Conservation (phyloP, 140 eudicot species). For the Senecio squalidus region DNA sequence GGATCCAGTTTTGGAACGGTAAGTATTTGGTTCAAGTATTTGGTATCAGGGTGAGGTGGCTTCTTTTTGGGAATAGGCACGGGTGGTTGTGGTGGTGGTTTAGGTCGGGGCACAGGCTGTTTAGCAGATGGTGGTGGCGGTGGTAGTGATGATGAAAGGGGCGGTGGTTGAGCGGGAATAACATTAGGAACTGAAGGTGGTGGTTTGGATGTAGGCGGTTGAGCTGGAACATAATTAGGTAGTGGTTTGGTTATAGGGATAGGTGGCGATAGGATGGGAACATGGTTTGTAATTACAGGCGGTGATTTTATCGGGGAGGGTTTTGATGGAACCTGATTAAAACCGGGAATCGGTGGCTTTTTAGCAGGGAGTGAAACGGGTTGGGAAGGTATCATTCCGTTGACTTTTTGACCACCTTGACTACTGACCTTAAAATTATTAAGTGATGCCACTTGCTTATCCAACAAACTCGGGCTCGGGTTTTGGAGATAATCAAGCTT, state of each 20-base stretch:
- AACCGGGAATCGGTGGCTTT: slow-evolving; percentile 24
- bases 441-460: slow-evolving; percentile 33
- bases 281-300: slow-evolving; percentile 29
- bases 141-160: slow-evolving; percentile 21
- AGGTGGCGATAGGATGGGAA: slow-evolving; percentile 20
- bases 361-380: slow-evolving; percentile 21
- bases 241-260: background rate
- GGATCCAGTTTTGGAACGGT: slow-evolving; percentile 46
- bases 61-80: slow-evolving; percentile 30
- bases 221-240: background rate
- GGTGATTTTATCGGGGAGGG: slow-evolving; percentile 31
- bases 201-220: background rate
- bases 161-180: slow-evolving; percentile 11
- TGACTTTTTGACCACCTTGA: slow-evolving; percentile 40
- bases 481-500: slow-evolving; percentile 39
- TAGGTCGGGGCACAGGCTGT: too few relatives aligned
- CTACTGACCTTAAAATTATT: slow-evolving; percentile 26
- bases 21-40: slow-evolving; percentile 39
- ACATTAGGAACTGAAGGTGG: slow-evolving; percentile 10
- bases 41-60: slow-evolving; percentile 57
- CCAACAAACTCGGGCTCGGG: slow-evolving; percentile 26
- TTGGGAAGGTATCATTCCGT: slow-evolving; percentile 36
- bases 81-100: slow-evolving; percentile 14
- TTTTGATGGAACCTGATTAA: slow-evolving; percentile 14
- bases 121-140: slow-evolving; percentile 23